phyloP scores from a whole-genome alignment of 495 filamentous ascomycete species.

The Podospora bellae-mahoneyi region DNA sequence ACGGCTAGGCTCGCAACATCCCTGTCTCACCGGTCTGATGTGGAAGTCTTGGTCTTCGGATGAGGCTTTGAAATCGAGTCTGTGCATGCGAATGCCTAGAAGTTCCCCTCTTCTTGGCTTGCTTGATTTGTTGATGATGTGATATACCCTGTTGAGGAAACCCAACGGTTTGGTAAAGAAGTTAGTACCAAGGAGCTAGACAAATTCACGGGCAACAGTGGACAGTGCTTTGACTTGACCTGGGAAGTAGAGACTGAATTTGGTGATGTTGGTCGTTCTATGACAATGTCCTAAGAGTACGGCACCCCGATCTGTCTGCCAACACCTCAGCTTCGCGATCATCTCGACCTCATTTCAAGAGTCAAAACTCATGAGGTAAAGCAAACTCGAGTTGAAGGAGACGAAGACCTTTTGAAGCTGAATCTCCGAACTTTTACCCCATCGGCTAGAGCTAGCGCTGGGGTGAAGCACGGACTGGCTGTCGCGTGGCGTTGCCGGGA shows the following conservation, averaged over 20 bases:
- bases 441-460: neutral
- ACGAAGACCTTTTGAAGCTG: neutral
- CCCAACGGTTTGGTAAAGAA: neutral
- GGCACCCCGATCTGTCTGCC: neutral
- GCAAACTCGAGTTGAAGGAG: neutral
- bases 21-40: neutral
- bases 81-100: neutral
- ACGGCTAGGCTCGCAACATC: neutral
- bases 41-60: too few relatives aligned
- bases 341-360: neutral
- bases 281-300: too few relatives aligned
- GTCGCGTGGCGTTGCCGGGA: neutral
- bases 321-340: neutral
- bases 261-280: too few relatives aligned
- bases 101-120: neutral
- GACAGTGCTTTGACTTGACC: too few relatives aligned
- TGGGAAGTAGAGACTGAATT: too few relatives aligned
- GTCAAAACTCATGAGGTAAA: neutral
- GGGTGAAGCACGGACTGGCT: neutral
- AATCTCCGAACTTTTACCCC: neutral
- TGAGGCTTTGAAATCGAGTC: neutral
- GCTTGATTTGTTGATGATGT: neutral
- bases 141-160: neutral
- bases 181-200: neutral
- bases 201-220: neutral